A percentile compares a stretch with the other conserved stretches of the same genome.
phyloP scores from a whole-genome alignment of 202 grass and related monocot genomes.

The Dendrocalamus latiflorus region DNA sequence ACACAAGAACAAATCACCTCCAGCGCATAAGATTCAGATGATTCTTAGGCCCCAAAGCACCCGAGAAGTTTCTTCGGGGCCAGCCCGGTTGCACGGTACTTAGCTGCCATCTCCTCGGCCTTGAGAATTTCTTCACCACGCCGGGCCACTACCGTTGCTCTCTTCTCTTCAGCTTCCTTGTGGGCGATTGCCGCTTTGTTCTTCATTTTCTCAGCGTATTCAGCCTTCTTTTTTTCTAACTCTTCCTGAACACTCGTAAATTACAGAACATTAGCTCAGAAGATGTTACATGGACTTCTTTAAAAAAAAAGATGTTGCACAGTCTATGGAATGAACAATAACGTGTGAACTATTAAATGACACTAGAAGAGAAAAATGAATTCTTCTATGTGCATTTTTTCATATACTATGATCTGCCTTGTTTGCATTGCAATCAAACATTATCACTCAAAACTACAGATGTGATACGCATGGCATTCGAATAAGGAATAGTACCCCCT shows the following conservation, averaged over 20 bases:
- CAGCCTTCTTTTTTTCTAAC: conserved; percentile 58
- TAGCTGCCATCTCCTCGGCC: conserved; percentile 57
- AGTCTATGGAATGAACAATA: neutral
- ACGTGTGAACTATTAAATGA: neutral
- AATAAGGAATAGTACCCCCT: neutral
- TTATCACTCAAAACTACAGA: neutral
- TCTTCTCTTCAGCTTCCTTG: conserved; percentile 59
- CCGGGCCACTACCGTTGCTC: conserved; percentile 39
- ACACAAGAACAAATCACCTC: neutral
- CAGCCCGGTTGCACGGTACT: conserved; percentile 55
- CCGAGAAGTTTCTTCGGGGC: conserved; percentile 54
- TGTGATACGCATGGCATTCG: neutral
- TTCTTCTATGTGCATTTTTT: neutral
- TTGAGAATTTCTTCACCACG: conserved; percentile 54
- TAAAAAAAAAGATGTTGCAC: neutral
- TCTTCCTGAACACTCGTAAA: conserved; percentile 42
- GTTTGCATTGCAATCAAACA: neutral
- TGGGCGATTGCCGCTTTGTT: conserved; percentile 54
- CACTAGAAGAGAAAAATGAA: neutral
- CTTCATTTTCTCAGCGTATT: conserved; percentile 62
- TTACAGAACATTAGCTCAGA: neutral
- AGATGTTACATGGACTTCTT: neutral
- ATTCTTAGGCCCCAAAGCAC: conserved; percentile 47
- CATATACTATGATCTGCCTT: neutral
- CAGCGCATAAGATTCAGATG: neutral